Evolutionary conservation across 495 filamentous ascomycete genomes (phyloP).

Genomic region (Evernia prunastri): DNA sequence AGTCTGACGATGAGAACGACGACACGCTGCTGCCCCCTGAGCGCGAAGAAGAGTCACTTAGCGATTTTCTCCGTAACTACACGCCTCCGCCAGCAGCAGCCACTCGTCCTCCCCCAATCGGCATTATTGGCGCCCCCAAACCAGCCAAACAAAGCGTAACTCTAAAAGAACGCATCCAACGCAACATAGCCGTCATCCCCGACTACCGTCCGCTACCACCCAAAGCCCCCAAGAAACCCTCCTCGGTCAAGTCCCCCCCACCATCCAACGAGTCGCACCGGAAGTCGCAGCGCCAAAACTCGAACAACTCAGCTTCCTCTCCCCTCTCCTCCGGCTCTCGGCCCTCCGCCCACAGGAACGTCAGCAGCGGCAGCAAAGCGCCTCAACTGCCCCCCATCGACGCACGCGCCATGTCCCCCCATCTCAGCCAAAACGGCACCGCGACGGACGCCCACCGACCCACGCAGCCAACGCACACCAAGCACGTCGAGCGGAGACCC

Average conservation of each 20-base stretch:
- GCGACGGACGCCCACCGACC: constrained; percentile 25
- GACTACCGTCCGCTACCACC: constrained; percentile 40
- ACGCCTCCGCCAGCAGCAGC: constrained; percentile 58
- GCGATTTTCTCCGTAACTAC: constrained; percentile 83
- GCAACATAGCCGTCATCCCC: constrained; percentile 40
- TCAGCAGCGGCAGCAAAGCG: constrained; percentile 9
- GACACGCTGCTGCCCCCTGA: constrained; percentile 27
- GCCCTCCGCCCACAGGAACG: constrained; percentile 7
- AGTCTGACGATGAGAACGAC: constrained; percentile 67
- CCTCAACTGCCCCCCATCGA: constrained; percentile 24
- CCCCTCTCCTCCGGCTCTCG: constrained; percentile 5
- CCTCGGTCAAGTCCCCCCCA: constrained; percentile 16
- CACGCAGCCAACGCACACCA: constrained; percentile 35
- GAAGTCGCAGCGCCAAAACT: constrained; percentile 9
- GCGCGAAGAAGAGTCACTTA: constrained; percentile 60
- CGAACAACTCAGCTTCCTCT: background rate
- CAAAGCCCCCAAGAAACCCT: constrained; percentile 21
- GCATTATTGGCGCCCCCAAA: constrained; percentile 35
- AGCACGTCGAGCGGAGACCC: constrained; percentile 35
- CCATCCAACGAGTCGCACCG: constrained; percentile 14
- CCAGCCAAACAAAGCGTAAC: constrained; percentile 37
- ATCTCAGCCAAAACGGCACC: constrained; percentile 25
- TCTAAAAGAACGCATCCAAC: constrained; percentile 19
- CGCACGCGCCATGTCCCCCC: constrained; percentile 20
- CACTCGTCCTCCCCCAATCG: constrained; percentile 34